Evolutionary conservation across 2,329 filamentous ascomycete genomes (phyloP).

Genomic region (Fusarium falciforme): DNA sequence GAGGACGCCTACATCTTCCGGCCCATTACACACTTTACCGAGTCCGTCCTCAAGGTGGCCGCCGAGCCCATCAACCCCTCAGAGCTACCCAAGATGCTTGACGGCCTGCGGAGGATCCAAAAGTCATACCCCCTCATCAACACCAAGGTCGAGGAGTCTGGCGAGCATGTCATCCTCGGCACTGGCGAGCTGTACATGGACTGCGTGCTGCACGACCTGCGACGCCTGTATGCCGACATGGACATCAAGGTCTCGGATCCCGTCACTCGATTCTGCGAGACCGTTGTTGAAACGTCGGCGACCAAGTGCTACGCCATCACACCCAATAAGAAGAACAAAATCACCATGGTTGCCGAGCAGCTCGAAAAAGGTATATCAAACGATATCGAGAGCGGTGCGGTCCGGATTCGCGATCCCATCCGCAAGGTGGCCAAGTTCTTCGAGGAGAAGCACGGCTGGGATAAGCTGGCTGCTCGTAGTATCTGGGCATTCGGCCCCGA

Average conservation of each 20-base stretch:
- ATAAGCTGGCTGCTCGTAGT: constrained; percentile 90
- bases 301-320: constrained; percentile 98
- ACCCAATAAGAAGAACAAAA: constrained; percentile 99
- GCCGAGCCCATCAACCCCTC: constrained; percentile 99
- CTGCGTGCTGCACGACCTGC: constrained; percentile 94
- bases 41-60: constrained; percentile 97
- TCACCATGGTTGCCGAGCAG: constrained; percentile 98
- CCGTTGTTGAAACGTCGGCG: constrained; percentile 94
- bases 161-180: constrained; percentile 93
- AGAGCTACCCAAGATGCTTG: constrained; percentile 97
- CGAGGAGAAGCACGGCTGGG: constrained; percentile 96
- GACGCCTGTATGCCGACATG: constrained; percentile 96
- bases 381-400: constrained; percentile 91
- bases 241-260: constrained; percentile 99
- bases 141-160: constrained; percentile 97
- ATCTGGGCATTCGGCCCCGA: constrained; percentile 99
- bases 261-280: constrained; percentile 97
- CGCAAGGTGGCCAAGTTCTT: constrained; percentile 97
- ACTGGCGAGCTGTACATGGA: constrained; percentile 99
- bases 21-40: constrained; percentile 92
- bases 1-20: constrained; percentile 97
- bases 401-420: constrained; percentile 92
- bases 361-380: constrained; percentile 93
- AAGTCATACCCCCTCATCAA: constrained; percentile 96
- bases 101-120: constrained; percentile 95